Conservation (phyloP, 2,329 filamentous ascomycete genomes). For the Hymenoscyphus occultus region DNA sequence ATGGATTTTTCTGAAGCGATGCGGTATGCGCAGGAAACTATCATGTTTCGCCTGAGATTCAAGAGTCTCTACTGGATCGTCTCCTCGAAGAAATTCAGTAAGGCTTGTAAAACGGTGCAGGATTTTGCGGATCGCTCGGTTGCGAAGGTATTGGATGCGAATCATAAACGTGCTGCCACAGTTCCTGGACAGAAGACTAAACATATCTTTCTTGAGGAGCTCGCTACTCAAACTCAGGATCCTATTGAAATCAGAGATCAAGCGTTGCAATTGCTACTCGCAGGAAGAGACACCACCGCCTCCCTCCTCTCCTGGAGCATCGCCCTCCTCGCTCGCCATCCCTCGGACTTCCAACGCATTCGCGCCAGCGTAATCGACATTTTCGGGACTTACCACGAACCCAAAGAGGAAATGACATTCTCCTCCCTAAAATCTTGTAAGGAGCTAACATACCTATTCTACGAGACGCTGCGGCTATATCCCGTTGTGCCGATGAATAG, state of each 20-base stretch:
- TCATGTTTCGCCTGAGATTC: slow-evolving; percentile 35
- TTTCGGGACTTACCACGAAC: slow-evolving; percentile 27
- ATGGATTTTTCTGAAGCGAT: slow-evolving; percentile 41
- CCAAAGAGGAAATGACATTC: slow-evolving; percentile 25
- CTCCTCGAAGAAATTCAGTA: slow-evolving; percentile 31
- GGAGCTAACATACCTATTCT: slow-evolving; percentile 23
- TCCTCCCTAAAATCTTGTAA: slow-evolving; percentile 28
- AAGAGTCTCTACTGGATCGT: slow-evolving; percentile 30
- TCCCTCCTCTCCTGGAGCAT: slow-evolving; percentile 37
- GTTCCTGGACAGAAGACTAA: slow-evolving; percentile 25
- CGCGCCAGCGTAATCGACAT: slow-evolving; percentile 41
- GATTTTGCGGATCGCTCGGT: slow-evolving; percentile 33
- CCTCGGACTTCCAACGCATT: slow-evolving; percentile 42
- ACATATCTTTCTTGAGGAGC: slow-evolving; percentile 45
- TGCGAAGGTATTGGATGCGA: slow-evolving; percentile 22
- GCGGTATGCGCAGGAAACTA: slow-evolving; percentile 36
- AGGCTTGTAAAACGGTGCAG: slow-evolving; percentile 31
- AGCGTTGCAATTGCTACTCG: slow-evolving; percentile 36
- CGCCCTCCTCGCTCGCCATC: slow-evolving; percentile 42
- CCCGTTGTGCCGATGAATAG: slow-evolving; percentile 35
- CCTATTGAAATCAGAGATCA: slow-evolving; percentile 39
- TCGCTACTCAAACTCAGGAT: slow-evolving; percentile 47
- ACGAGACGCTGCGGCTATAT: slow-evolving; percentile 35
- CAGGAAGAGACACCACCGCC: slow-evolving; percentile 30
- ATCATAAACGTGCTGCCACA: slow-evolving; percentile 34